Evolutionary conservation across 495 filamentous ascomycete species (phyloP).

Genomic region (Hypoxylon fragiforme): DNA sequence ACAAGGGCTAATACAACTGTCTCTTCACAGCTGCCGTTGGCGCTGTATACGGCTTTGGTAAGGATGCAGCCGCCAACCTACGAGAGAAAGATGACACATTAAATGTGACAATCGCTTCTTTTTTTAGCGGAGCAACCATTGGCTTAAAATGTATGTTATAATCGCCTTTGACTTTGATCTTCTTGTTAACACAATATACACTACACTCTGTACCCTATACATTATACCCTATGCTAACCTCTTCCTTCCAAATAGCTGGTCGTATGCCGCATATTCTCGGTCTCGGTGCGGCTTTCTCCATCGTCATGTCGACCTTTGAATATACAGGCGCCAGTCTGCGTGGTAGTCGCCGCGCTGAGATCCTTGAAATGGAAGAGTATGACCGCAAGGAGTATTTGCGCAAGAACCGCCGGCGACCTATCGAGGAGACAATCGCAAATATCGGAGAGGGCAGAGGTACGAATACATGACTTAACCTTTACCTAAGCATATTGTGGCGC

Average conservation of each 20-base stretch:
- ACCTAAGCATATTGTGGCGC: too few relatives aligned
- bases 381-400: slow-evolving; percentile 76
- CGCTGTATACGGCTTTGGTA: slow-evolving; percentile 75
- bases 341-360: slow-evolving; percentile 47
- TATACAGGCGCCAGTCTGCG: slow-evolving; percentile 75
- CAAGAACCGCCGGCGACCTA: slow-evolving; percentile 71
- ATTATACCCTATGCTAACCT: not conserved
- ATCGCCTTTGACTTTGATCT: too few relatives aligned
- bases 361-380: slow-evolving; percentile 73
- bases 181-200: too few relatives aligned
- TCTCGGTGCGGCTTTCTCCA: slow-evolving; percentile 67
- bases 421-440: slow-evolving; percentile 79
- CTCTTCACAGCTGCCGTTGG: slow-evolving; percentile 70
- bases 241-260: slow-evolving; percentile 55
- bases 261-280: slow-evolving; percentile 80
- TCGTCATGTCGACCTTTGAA: slow-evolving; percentile 68
- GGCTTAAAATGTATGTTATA: slow-evolving; percentile 42
- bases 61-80: slow-evolving; percentile 47
- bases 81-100: slow-evolving; percentile 49
- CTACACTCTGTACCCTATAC: too few relatives aligned
- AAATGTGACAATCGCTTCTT: slow-evolving; percentile 46
- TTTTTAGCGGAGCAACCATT: slow-evolving; percentile 44
- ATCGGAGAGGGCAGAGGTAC: slow-evolving; percentile 90
- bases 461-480: not conserved
- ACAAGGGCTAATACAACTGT: slow-evolving; percentile 16